Evolutionary conservation across 2,329 filamentous ascomycete genomes (phyloP).

Genomic region (Botrytis hyacinthi): DNA sequence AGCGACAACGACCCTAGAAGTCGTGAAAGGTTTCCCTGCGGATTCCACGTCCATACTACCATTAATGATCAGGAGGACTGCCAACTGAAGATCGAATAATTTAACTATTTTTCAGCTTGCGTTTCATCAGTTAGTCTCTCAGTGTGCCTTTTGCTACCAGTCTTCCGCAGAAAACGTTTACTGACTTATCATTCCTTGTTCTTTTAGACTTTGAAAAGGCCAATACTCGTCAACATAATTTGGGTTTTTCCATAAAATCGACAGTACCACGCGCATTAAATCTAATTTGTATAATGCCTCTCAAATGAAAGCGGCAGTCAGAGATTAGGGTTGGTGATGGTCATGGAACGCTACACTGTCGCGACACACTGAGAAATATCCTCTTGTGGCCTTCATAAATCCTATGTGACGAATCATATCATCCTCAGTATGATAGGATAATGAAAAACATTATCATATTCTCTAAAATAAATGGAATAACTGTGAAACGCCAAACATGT

Average conservation of each 20-base stretch:
- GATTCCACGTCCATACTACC: rapidly evolving
- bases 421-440: background rate
- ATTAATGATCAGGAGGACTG: background rate
- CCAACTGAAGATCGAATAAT: background rate
- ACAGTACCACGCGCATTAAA: background rate
- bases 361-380: background rate
- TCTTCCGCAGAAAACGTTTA: background rate
- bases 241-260: background rate
- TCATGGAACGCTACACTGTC: background rate
- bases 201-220: background rate
- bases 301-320: background rate
- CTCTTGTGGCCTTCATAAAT: background rate
- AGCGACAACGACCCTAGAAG: background rate
- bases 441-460: background rate
- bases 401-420: background rate
- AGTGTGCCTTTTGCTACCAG: rapidly evolving
- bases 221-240: background rate
- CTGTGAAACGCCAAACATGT: background rate
- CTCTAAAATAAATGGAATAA: background rate
- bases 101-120: background rate
- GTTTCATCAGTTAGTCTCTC: background rate
- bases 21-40: background rate
- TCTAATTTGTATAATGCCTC: no score
- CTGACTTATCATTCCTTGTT: background rate
- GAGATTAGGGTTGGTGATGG: background rate